phyloP scores from a whole-genome alignment of 2,329 filamentous ascomycete genomes.

The Arthrobotrys musiformis region DNA sequence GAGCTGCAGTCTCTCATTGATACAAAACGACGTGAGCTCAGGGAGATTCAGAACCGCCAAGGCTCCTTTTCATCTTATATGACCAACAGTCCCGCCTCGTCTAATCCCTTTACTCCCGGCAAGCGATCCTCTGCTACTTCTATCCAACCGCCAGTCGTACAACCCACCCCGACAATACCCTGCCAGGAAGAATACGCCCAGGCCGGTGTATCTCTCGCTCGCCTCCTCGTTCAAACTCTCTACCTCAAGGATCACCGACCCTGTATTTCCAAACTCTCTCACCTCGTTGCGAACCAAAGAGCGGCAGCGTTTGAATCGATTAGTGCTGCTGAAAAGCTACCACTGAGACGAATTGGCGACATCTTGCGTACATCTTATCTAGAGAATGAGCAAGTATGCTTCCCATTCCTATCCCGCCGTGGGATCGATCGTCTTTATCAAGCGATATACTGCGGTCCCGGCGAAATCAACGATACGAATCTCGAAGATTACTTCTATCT shows the following conservation, averaged over 20 bases:
- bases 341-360: not conserved
- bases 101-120: constrained; percentile 25
- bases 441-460: not conserved
- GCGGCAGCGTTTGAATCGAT: not conserved
- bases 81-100: constrained; percentile 24
- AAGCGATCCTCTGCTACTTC: constrained; percentile 43
- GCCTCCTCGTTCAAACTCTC: constrained; percentile 45
- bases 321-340: not conserved
- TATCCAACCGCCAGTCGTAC: not conserved
- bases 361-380: constrained; percentile 11
- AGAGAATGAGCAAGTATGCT: constrained; percentile 35
- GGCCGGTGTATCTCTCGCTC: constrained; percentile 31
- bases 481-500: constrained; percentile 35
- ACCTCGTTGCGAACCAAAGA: constrained; percentile 32
- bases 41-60: constrained; percentile 4
- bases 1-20: constrained; percentile 51
- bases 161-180: not conserved
- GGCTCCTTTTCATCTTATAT: constrained; percentile 22
- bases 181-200: not conserved
- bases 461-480: not conserved
- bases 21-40: constrained; percentile 25
- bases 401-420: constrained; percentile 26
- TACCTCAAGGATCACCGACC: constrained; percentile 42
- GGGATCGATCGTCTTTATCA: not conserved
- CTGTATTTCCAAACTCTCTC: constrained; percentile 41